These are phyloP conservation scores for Actinomucor elegans DNA, from an alignment of 371 early-diverging fungal genomes.

Conservation along the genomic window DNA sequence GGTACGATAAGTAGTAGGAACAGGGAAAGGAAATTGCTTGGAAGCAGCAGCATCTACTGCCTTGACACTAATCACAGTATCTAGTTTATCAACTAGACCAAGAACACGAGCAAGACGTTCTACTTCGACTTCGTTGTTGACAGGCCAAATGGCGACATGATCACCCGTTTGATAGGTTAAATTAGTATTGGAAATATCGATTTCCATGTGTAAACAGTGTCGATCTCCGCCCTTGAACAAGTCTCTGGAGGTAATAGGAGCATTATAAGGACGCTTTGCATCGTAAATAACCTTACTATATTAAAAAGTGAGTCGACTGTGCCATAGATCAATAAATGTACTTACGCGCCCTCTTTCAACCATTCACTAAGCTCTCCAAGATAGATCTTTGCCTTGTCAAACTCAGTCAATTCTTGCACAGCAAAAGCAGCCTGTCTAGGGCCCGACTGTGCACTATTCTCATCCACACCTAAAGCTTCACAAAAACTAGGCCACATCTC, in stretches of 20 bases:
- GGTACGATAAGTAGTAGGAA: conserved; percentile 83
- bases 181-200: conserved; percentile 80
- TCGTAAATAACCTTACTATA: conserved; percentile 54
- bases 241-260: conserved; percentile 63
- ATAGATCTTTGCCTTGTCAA: conserved; percentile 48
- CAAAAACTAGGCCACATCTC: conserved; percentile 78
- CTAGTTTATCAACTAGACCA: conserved; percentile 65
- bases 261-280: conserved; percentile 81
- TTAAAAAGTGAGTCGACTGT: neutral
- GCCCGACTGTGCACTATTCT: conserved; percentile 37
- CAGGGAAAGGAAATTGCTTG: conserved; percentile 83
- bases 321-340: neutral
- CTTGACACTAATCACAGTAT: conserved; percentile 58
- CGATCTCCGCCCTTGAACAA: conserved; percentile 74
- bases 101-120: conserved; percentile 61
- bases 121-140: conserved; percentile 81
- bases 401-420: conserved; percentile 40
- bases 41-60: conserved; percentile 68
- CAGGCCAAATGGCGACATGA: conserved; percentile 93
- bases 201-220: conserved; percentile 89
- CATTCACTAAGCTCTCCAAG: conserved; percentile 60
- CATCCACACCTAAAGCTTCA: conserved; percentile 69
- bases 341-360: conserved; percentile 25
- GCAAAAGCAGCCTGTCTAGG: conserved; percentile 47
- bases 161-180: conserved; percentile 91